phyloP scores from a whole-genome alignment of 2,329 filamentous ascomycete genomes.

The Acrocalymma vagum region DNA sequence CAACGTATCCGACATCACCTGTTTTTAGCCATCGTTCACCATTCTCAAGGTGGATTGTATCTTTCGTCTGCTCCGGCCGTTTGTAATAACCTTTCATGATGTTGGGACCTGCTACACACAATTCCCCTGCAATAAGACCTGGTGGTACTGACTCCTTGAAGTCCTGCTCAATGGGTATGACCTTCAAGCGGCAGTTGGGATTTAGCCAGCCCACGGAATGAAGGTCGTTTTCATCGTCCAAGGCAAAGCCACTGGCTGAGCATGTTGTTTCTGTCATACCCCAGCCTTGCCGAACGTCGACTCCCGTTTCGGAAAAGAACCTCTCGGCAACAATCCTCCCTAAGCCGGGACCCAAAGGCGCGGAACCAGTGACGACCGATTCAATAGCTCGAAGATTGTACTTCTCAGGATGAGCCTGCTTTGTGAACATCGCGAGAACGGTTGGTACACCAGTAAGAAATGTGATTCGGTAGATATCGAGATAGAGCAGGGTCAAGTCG shows the following conservation, averaged over 20 bases:
- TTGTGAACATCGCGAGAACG: constrained; percentile 75
- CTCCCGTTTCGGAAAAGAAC: constrained; percentile 71
- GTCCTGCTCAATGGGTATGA: constrained; percentile 64
- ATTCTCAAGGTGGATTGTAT: constrained; percentile 48
- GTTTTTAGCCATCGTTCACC: constrained; percentile 51
- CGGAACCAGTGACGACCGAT: constrained; percentile 65
- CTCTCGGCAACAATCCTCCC: constrained; percentile 74
- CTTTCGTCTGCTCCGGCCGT: constrained; percentile 42
- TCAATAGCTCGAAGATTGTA: constrained; percentile 69
- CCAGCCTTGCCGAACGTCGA: constrained; percentile 56
- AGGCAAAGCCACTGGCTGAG: constrained; percentile 43
- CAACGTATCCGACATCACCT: constrained; percentile 32
- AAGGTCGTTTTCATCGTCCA: constrained; percentile 46
- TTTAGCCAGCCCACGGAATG: constrained; percentile 51
- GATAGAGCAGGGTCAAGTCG: neutral
- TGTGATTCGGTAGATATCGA: constrained; percentile 1
- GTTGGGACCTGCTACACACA: constrained; percentile 46
- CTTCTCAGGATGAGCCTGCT: constrained; percentile 70
- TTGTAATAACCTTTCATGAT: constrained; percentile 48
- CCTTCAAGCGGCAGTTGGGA: constrained; percentile 49
- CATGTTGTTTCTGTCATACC: constrained; percentile 54
- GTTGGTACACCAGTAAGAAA: constrained; percentile 47
- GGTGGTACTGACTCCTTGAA: too few species aligned
- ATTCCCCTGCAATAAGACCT: constrained; percentile 49
- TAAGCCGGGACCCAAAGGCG: constrained; percentile 68